Base-by-base conservation (phyloP, 495 filamentous ascomycete species). In the Sordaria brevicollis region DNA sequence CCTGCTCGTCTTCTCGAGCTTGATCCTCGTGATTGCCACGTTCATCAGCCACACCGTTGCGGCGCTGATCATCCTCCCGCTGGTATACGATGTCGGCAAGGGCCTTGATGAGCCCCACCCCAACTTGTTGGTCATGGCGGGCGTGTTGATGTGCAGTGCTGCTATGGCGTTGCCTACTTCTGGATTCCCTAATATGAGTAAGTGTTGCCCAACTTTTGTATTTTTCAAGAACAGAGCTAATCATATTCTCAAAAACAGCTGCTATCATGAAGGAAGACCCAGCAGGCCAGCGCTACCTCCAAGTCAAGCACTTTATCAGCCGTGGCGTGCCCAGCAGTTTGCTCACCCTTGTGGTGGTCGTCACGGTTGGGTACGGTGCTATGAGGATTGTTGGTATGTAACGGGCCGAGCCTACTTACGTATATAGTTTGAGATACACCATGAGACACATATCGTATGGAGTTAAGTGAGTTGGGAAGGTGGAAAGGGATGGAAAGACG, bases 151-250 rank as follows among this genome's bases (percentile, higher is more conserved):
- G 87, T 89, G 87, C 72, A 86, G 83, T 71, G 88, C 88, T 5
- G 86, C 87, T 25, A 98, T 98, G 94, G 95, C 87, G 3, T 79
- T 99, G 78, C 95, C 95, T 13, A 99, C 95, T 0, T 93, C 90
- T 75, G 95, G 95, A 17, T 99, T 99, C 78, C 95, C 95, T 2
- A 99, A 99, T 76, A 99, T 99, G 95, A 99, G 94, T 97, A 85
- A 81, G 93, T 89, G 7, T 70, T 43, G 68, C 29, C 4, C 5
- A 17, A 19, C 17, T 35, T 4, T 41, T 37, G 17, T 35, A n/a
- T 1, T 29, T 38, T 54, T 7, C 66, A 8, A 15, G 11, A 4
- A 35, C 5, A 17, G 39, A 19, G 38, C 70, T 76, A 35, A 70
- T 37, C 19, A n/a, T 11, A 17, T 43, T 5, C 62, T 15, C 35